These are phyloP conservation scores for Kwoniella sp. DNA, from an alignment of 768 basidiomycete species.

Conservation along the genomic window DNA sequence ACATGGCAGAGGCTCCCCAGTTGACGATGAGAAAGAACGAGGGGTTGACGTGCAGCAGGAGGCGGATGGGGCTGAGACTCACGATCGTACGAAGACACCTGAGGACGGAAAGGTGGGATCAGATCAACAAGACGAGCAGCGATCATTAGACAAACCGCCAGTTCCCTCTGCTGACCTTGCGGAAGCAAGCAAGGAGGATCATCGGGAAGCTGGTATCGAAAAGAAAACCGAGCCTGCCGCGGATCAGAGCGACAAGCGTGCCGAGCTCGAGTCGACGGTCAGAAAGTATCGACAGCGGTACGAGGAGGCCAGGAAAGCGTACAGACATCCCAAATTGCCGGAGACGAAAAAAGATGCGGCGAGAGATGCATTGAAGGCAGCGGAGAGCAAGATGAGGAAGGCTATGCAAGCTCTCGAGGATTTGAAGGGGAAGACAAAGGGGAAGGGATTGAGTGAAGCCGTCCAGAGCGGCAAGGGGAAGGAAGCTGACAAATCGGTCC, in stretches of 20 bases:
- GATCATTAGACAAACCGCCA: too few relatives aligned
- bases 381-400: conserved; percentile 2
- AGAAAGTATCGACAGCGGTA: neutral
- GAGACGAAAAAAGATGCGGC: neutral
- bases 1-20: too few relatives aligned
- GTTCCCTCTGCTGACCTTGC: too few relatives aligned
- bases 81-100: too few relatives aligned
- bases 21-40: too few relatives aligned
- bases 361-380: neutral
- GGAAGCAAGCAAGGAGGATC: too few relatives aligned
- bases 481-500: neutral
- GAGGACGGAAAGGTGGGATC: too few relatives aligned
- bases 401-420: conserved; percentile 4
- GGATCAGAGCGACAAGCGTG: neutral
- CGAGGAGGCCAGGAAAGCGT: neutral
- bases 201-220: too few relatives aligned
- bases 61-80: too few relatives aligned
- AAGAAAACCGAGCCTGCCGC: too few relatives aligned
- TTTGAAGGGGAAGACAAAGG: neutral
- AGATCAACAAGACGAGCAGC: too few relatives aligned
- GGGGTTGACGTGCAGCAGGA: too few relatives aligned
- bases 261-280: neutral
- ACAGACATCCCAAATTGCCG: neutral
- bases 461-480: neutral
- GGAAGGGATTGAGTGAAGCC: neutral